A percentile compares a stretch with the other conserved stretches of the same genome.
Conservation (phyloP, 2,329 filamentous ascomycete genomes). For the Trichoderma pleuroti region DNA sequence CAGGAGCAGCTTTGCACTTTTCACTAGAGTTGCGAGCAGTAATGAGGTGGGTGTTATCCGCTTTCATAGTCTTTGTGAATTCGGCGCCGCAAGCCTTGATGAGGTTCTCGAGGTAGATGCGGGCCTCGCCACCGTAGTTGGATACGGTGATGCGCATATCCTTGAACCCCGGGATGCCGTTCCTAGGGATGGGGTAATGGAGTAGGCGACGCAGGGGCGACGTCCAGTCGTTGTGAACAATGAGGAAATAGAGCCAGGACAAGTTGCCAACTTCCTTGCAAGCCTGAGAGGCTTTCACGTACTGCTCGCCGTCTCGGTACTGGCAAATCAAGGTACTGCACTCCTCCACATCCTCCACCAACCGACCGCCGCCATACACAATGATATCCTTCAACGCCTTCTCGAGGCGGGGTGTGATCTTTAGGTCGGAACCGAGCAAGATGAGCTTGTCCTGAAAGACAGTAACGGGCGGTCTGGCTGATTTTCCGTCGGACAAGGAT, state of each 20-base stretch:
- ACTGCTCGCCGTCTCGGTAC: constrained; percentile 77
- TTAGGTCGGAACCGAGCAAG: constrained; percentile 72
- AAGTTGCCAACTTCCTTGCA: constrained; percentile 87
- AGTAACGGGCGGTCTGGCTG: constrained; percentile 52
- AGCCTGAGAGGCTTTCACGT: constrained; percentile 68
- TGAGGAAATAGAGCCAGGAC: constrained; percentile 89
- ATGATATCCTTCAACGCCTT: constrained; percentile 70
- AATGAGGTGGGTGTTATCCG: constrained; percentile 92
- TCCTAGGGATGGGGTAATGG: constrained; percentile 80
- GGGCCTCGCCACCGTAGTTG: constrained; percentile 92
- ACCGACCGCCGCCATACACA: constrained; percentile 62
- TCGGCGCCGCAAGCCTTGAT: constrained; percentile 78
- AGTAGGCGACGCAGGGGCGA: constrained; percentile 77
- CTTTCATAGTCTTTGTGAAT: constrained; percentile 92
- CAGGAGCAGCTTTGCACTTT: constrained; percentile 85
- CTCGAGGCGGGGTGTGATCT: constrained; percentile 62
- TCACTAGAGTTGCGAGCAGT: constrained; percentile 87
- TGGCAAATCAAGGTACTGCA: constrained; percentile 86
- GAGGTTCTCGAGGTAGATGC: constrained; percentile 89
- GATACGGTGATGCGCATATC: constrained; percentile 80
- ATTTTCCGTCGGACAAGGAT: constrained; percentile 40
- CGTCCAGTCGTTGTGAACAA: constrained; percentile 84
- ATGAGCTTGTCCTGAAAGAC: constrained; percentile 78
- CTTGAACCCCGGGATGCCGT: constrained; percentile 76
- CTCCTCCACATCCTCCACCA: constrained; percentile 62